Percentiles rank a stretch among this genome's conserved stretches.
These are phyloP conservation scores for Agrocybe pediades DNA, from an alignment of 768 basidiomycete genomes.

Conservation along the genomic window DNA sequence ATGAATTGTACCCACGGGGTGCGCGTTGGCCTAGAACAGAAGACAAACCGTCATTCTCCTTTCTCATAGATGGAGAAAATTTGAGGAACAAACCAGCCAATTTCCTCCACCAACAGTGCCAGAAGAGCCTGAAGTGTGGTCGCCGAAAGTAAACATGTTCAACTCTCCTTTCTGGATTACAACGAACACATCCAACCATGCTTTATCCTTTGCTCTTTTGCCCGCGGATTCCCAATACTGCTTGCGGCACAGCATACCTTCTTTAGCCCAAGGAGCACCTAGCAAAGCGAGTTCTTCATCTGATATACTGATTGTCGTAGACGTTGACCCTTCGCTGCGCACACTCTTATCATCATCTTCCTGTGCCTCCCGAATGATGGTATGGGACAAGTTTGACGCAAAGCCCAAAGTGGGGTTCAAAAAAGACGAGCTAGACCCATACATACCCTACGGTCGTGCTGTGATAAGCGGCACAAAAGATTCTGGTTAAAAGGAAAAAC, in stretches of 20 bases:
- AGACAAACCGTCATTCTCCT: slow-evolving; percentile 3
- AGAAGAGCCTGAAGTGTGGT: slow-evolving; percentile 58
- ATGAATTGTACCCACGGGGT: slow-evolving; percentile 76
- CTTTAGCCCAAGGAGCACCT: slow-evolving; percentile 98
- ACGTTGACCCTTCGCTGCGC: slow-evolving; percentile 61
- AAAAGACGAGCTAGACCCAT: slow-evolving; percentile 68
- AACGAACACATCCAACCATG: slow-evolving; percentile 94
- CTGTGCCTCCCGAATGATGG: slow-evolving; percentile 93
- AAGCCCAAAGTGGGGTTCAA: slow-evolving; percentile 91
- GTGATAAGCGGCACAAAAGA: neutral
- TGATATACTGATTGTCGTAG: slow-evolving; percentile 82
- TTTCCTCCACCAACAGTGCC: slow-evolving; percentile 92
- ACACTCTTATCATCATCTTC: slow-evolving; percentile 84
- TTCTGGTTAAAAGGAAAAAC: neutral
- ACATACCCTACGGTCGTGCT: slow-evolving; percentile 43
- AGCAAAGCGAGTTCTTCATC: slow-evolving; percentile 95
- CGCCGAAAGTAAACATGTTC: slow-evolving; percentile 95
- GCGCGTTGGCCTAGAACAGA: slow-evolving; percentile 84
- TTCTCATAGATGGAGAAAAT: neutral
- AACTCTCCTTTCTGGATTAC: slow-evolving; percentile 95
- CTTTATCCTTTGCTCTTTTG: slow-evolving; percentile 84
- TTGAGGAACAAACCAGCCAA: slow-evolving; percentile 79
- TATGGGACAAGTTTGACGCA: slow-evolving; percentile 92
- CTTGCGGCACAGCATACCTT: slow-evolving; percentile 93
- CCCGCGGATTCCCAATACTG: slow-evolving; percentile 89